Evolutionary conservation across 768 basidiomycete genomes (phyloP).

Genomic region (Podaxis sp.): DNA sequence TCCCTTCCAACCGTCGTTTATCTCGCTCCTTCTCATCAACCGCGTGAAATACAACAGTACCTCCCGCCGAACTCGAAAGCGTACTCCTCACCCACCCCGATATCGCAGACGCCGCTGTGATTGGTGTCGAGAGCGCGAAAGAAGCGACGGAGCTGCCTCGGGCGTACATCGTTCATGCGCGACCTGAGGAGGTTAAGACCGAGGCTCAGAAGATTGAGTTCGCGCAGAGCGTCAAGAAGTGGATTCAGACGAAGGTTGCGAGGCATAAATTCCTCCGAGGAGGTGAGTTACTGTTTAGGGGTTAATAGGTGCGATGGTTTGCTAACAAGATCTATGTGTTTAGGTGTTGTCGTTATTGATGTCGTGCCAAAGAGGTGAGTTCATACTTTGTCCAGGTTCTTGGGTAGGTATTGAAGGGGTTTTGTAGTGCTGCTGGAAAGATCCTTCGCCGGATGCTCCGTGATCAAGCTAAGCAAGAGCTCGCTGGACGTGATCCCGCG

Average conservation of each 20-base stretch:
- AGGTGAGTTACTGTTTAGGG: slow-evolving; percentile 61
- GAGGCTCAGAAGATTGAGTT: slow-evolving; percentile 41
- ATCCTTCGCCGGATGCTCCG: slow-evolving; percentile 80
- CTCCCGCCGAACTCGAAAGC: slow-evolving; percentile 84
- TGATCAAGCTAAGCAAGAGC: slow-evolving; percentile 61
- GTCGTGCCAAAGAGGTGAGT: slow-evolving; percentile 67
- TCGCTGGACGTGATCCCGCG: slow-evolving; percentile 36
- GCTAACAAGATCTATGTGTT: slow-evolving; percentile 22
- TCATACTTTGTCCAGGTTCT: neutral
- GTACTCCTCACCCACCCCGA: slow-evolving; percentile 72
- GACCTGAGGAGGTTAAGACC: slow-evolving; percentile 33
- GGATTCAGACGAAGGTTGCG: slow-evolving; percentile 70
- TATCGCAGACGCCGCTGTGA: slow-evolving; percentile 78
- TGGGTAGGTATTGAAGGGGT: neutral
- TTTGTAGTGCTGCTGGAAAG: slow-evolving; percentile 75
- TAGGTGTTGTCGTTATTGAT: slow-evolving; percentile 62
- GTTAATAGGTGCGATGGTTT: slow-evolving; percentile 67
- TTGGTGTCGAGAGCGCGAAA: slow-evolving; percentile 63
- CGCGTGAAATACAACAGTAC: slow-evolving; percentile 42
- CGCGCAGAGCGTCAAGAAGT: slow-evolving; percentile 50
- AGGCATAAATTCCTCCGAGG: slow-evolving; percentile 80
- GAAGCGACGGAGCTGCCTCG: slow-evolving; percentile 84
- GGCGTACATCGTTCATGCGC: slow-evolving; percentile 60
- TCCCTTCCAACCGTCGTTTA: neutral
- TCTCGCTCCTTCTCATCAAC: neutral